phyloP scores from a whole-genome alignment of 257 asterid species.

The Coffea eugenioides region DNA sequence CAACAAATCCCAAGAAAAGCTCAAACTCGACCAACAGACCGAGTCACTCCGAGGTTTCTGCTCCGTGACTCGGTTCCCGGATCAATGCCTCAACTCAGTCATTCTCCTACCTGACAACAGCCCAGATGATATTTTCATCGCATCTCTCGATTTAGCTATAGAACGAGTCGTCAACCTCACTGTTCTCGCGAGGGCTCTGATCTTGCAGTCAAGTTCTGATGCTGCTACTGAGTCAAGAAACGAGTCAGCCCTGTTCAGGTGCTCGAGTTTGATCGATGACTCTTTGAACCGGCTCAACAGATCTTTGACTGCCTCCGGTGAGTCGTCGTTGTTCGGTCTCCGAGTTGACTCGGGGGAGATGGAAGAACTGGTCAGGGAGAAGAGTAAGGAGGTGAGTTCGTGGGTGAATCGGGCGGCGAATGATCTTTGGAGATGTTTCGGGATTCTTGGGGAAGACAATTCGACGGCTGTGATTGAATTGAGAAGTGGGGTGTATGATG shows the following conservation, averaged over 20 bases:
- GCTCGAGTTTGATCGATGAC: slow-evolving; percentile 59
- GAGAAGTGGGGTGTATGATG: slow-evolving; percentile 55
- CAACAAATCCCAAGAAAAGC: slow-evolving; percentile 9
- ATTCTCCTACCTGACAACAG: slow-evolving; percentile 32
- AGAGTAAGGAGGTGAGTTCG: slow-evolving; percentile 52
- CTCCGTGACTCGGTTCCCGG: slow-evolving; percentile 66
- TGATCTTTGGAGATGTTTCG: slow-evolving; percentile 69
- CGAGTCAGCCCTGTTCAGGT: slow-evolving; percentile 53
- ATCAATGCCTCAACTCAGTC: slow-evolving; percentile 57
- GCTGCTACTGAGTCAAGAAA: slow-evolving; percentile 12
- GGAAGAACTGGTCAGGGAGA: slow-evolving; percentile 39
- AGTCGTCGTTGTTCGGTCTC: not conserved
- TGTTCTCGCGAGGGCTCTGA: slow-evolving; percentile 21
- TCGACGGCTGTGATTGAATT: slow-evolving; percentile 54
- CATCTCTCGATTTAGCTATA: slow-evolving; percentile 49
- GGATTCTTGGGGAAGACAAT: slow-evolving; percentile 52
- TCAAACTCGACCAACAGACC: slow-evolving; percentile 3
- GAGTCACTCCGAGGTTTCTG: slow-evolving; percentile 56
- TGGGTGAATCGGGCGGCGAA: slow-evolving; percentile 78
- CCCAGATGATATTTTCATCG: slow-evolving; percentile 57
- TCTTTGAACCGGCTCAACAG: slow-evolving; percentile 55
- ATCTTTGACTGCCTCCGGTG: slow-evolving; percentile 2
- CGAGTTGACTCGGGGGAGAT: slow-evolving; percentile 30
- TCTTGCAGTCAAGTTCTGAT: slow-evolving; percentile 22
- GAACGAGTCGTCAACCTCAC: slow-evolving; percentile 32